phyloP scores from a whole-genome alignment of 2,329 filamentous ascomycete genomes.

The Arthrobotrys conoides region DNA sequence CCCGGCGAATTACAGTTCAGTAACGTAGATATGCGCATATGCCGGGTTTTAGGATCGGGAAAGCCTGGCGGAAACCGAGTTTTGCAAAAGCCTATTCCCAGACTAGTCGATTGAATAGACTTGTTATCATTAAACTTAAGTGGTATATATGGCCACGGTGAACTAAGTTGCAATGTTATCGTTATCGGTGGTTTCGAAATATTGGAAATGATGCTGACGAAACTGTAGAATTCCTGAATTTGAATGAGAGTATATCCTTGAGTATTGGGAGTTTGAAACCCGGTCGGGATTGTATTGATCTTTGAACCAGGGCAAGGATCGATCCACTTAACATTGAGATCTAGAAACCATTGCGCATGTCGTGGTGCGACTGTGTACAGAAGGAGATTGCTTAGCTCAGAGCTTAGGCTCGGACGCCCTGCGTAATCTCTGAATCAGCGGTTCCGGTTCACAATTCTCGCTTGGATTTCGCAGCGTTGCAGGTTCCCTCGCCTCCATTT shows the following conservation, averaged over 20 bases:
- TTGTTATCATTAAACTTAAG: no score
- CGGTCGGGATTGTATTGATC: background rate
- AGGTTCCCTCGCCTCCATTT: conserved; percentile 18
- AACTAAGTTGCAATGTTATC: no score
- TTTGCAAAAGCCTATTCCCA: no score
- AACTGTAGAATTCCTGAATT: background rate
- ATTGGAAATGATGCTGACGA: background rate
- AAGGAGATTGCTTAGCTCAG: background rate
- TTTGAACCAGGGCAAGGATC: background rate
- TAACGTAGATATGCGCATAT: no score
- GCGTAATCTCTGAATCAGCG: conserved; percentile 45
- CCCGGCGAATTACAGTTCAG: no score
- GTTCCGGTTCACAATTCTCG: conserved; percentile 15
- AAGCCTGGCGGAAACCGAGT: no score
- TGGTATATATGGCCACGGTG: no score
- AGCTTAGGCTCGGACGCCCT: conserved; percentile 12
- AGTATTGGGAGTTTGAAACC: background rate
- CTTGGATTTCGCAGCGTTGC: background rate
- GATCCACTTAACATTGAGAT: no score
- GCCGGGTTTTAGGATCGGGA: no score
- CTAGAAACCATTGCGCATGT: no score
- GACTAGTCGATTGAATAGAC: no score
- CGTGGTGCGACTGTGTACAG: background rate
- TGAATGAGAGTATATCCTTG: background rate
- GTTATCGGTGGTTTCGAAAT: no score